Conservation (phyloP, 106 monocot genomes). For the Vanilla planifolia region DNA sequence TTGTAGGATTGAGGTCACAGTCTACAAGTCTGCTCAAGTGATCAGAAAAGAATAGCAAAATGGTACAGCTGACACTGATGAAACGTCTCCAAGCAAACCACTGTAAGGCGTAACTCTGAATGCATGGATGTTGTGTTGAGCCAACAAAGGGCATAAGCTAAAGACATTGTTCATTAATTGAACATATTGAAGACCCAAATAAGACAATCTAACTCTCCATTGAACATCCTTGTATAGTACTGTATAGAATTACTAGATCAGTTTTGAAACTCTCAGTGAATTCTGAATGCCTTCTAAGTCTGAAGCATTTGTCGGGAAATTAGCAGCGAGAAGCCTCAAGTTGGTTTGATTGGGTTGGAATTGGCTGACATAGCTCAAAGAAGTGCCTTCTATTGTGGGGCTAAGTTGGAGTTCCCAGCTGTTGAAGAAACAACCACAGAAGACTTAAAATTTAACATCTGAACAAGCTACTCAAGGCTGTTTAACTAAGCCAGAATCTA, state of each 20-base stretch:
- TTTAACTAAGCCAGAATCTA: too few relatives aligned
- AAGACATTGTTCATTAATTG: constrained; percentile 12
- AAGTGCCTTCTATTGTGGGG: too few relatives aligned
- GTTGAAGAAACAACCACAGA: too few relatives aligned
- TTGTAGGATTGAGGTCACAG: constrained; percentile 13
- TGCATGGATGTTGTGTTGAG: constrained; percentile 2
- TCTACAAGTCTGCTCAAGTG: not conserved
- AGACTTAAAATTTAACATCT: too few relatives aligned
- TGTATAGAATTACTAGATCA: constrained; percentile 38
- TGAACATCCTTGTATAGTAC: constrained; percentile 37
- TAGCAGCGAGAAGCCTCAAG: not conserved
- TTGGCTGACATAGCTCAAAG: too few relatives aligned
- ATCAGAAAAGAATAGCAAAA: constrained; percentile 8
- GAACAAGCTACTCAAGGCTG: too few relatives aligned
- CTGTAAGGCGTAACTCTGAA: not conserved
- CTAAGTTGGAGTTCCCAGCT: not conserved
- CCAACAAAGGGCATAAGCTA: not conserved
- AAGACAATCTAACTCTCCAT: constrained; percentile 53
- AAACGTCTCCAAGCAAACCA: not conserved
- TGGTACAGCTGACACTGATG: not conserved
- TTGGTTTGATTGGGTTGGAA: too few relatives aligned
- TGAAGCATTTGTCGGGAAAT: constrained; percentile 1
- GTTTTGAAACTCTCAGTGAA: constrained; percentile 14
- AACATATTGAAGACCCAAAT: constrained; percentile 30
- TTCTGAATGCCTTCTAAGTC: constrained; percentile 1